Evolutionary conservation across 1,139 yeast species (phyloP).

Genomic region (Wickerhamomyces sp.): DNA sequence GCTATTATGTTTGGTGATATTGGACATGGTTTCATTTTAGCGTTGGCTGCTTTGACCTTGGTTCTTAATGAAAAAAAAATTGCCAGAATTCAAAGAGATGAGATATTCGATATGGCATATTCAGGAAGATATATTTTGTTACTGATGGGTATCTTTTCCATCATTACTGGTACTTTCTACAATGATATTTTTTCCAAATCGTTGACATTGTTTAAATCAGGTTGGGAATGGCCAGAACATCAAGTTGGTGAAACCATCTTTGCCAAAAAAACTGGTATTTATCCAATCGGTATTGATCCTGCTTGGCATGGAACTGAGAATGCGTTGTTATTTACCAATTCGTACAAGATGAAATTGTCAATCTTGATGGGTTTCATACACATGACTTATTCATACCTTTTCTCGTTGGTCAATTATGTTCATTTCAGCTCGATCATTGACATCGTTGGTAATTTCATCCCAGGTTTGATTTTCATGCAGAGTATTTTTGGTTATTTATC

Average conservation of each 20-base stretch:
- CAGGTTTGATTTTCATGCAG: constrained; percentile 92
- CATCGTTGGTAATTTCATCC: constrained; percentile 87
- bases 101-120: constrained; percentile 94
- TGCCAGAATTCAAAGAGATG: constrained; percentile 72
- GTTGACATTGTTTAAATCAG: constrained; percentile 77
- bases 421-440: constrained; percentile 76
- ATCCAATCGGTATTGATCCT: constrained; percentile 85
- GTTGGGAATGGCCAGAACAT: constrained; percentile 87
- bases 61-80: constrained; percentile 66
- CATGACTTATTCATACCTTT: constrained; percentile 86
- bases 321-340: constrained; percentile 81
- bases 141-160: constrained; percentile 88
- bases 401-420: constrained; percentile 76
- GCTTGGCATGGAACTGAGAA: constrained; percentile 98
- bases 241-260: constrained; percentile 55
- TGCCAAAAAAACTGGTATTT: constrained; percentile 64
- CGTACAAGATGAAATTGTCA: constrained; percentile 94
- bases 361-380: constrained; percentile 92
- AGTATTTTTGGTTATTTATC: constrained; percentile 90
- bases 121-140: constrained; percentile 85
- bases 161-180: constrained; percentile 89
- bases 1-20: constrained; percentile 99
- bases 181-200: constrained; percentile 91
- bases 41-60: constrained; percentile 64
- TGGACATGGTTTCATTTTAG: constrained; percentile 87